Evolutionary conservation across 306 rosid species (phyloP).

Genomic region (Parietaria judaica): DNA sequence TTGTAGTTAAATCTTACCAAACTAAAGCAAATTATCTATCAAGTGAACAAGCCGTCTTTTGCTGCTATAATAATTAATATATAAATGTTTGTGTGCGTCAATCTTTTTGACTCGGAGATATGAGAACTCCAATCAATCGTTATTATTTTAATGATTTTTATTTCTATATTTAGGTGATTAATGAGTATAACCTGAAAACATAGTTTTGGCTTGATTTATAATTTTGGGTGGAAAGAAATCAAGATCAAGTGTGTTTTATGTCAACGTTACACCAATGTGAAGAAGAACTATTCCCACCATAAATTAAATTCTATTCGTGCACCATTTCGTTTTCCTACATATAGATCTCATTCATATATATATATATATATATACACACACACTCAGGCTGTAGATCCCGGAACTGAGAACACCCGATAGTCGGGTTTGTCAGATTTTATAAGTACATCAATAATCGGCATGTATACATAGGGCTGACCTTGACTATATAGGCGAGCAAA

Average conservation of each 20-base stretch:
- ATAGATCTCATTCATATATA: too few relatives aligned
- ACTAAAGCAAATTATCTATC: background rate
- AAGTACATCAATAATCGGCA: too few relatives aligned
- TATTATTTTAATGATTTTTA: background rate
- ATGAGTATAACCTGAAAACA: background rate
- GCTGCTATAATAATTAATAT: background rate
- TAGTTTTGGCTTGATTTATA: background rate
- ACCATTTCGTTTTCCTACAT: background rate
- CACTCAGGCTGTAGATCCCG: too few relatives aligned
- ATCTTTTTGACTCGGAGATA: background rate
- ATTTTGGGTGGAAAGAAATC: background rate
- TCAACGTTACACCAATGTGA: too few relatives aligned
- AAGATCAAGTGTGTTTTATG: background rate
- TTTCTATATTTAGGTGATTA: background rate
- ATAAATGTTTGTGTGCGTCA: background rate
- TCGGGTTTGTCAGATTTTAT: too few relatives aligned
- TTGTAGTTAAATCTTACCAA: constrained; percentile 6
- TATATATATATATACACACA: too few relatives aligned
- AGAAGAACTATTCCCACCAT: too few relatives aligned
- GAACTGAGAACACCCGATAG: too few relatives aligned
- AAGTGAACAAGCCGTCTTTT: background rate
- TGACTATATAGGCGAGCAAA: too few relatives aligned
- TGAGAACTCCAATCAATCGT: background rate
- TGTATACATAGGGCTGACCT: too few relatives aligned
- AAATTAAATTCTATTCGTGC: background rate